phyloP scores from a whole-genome alignment of 257 asterid species.

The Lithospermum erythrorhizon region DNA sequence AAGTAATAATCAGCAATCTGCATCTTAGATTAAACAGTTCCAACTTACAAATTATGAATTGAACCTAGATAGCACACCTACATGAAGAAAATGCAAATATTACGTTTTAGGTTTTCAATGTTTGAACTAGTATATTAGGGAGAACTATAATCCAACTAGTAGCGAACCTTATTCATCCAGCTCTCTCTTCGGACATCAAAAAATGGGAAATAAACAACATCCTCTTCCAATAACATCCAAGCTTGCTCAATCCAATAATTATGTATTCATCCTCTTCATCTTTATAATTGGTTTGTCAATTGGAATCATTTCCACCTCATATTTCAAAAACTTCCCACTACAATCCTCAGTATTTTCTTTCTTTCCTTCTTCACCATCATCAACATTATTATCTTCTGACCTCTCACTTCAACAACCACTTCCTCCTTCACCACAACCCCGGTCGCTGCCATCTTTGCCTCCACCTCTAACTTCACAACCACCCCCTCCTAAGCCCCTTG shows the following conservation, averaged over 20 bases:
- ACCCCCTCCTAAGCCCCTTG: background rate
- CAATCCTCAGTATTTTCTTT: conserved; percentile 5
- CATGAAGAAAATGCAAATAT: background rate
- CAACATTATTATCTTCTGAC: conserved; percentile 1
- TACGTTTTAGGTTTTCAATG: background rate
- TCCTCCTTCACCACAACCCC: no score
- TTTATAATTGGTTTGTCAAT: conserved; percentile 38
- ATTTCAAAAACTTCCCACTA: conserved; percentile 21
- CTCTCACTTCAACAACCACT: background rate
- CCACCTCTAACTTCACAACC: conserved; percentile 1
- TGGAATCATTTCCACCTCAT: conserved; percentile 27
- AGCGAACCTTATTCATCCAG: background rate
- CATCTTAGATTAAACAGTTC: no score
- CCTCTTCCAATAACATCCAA: conserved; percentile 13
- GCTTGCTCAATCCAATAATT: conserved; percentile 8
- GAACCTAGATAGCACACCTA: no score
- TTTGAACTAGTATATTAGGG: background rate
- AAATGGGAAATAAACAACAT: conserved; percentile 7
- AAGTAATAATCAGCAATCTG: background rate
- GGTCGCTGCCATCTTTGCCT: background rate
- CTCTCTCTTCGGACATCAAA: background rate
- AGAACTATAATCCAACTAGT: background rate
- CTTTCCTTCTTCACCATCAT: background rate
- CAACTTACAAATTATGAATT: no score
- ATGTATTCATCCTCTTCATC: conserved; percentile 24